Evolutionary conservation across 2,329 filamentous ascomycete genomes (phyloP).

Genomic region (Arachnomyces sp.): DNA sequence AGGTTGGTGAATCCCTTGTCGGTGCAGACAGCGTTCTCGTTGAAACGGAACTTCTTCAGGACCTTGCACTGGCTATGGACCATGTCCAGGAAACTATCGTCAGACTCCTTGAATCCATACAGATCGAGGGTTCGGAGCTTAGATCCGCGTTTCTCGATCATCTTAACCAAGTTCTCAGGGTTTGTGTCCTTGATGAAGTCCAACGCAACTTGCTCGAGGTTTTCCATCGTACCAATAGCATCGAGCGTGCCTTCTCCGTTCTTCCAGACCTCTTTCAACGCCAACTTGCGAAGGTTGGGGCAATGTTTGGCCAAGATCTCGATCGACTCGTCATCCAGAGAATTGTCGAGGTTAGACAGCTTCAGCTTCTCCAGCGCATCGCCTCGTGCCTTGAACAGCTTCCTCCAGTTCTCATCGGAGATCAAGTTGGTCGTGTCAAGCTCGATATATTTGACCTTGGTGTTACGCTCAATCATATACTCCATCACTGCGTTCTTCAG

Average conservation of each 20-base stretch:
- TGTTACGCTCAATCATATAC: conserved; percentile 67
- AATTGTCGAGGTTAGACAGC: conserved; percentile 74
- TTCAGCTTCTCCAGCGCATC: conserved; percentile 59
- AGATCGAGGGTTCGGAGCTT: conserved; percentile 72
- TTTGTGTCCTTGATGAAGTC: conserved; percentile 53
- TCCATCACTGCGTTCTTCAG: conserved; percentile 80
- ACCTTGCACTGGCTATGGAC: conserved; percentile 63
- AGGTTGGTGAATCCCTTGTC: conserved; percentile 66
- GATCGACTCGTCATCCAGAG: conserved; percentile 67
- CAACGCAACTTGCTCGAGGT: conserved; percentile 68
- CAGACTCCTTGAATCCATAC: conserved; percentile 56
- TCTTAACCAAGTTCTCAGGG: conserved; percentile 50
- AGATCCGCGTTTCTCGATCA: conserved; percentile 57
- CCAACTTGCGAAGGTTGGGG: conserved; percentile 64
- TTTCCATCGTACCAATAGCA: conserved; percentile 54
- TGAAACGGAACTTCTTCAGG: conserved; percentile 72
- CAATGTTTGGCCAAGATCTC: conserved; percentile 56
- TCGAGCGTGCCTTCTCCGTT: conserved; percentile 60
- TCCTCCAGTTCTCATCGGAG: conserved; percentile 65
- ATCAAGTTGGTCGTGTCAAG: conserved; percentile 81
- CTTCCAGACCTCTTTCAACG: conserved; percentile 72
- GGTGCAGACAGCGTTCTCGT: conserved; percentile 66
- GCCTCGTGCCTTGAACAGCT: conserved; percentile 61
- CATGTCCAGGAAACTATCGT: conserved; percentile 62
- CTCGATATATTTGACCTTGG: conserved; percentile 63